A percentile compares a stretch with the other conserved stretches of the same genome.
phyloP scores from a whole-genome alignment of 768 basidiomycete species.

The Amanita pallidorosea region DNA sequence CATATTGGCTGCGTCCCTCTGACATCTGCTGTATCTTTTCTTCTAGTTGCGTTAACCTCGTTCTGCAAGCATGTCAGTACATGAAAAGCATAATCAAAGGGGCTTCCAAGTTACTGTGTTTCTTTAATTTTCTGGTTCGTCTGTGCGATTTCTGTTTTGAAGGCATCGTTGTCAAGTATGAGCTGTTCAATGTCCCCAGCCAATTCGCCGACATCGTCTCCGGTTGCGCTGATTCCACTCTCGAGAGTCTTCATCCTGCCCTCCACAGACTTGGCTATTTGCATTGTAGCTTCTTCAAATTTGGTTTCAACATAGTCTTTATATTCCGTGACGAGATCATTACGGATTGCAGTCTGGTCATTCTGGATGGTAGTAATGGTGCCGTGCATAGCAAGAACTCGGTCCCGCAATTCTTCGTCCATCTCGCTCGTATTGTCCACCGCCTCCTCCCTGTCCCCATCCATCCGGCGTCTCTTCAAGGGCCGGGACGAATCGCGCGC shows the following conservation, averaged over 20 bases:
- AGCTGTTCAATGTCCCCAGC: constrained; percentile 10
- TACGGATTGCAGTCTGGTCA: constrained; percentile 11
- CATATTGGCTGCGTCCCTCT: constrained; percentile 9
- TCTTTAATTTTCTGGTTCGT: neutral
- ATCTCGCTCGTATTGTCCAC: constrained; percentile 7
- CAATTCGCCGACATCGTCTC: constrained; percentile 12
- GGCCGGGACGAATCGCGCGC: constrained; percentile 13
- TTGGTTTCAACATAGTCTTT: constrained; percentile 12
- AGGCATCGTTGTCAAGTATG: neutral
- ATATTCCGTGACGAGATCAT: constrained; percentile 12
- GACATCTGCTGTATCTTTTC: constrained; percentile 10
- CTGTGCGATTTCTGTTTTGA: neutral
- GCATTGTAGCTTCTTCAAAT: constrained; percentile 9
- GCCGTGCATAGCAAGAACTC: neutral
- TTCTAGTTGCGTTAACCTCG: constrained; percentile 3
- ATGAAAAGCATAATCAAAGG: neutral
- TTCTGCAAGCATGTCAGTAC: neutral
- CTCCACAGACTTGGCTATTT: neutral
- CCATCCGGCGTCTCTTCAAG: constrained; percentile 19
- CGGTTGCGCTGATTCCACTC: constrained; percentile 11
- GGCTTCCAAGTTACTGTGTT: neutral
- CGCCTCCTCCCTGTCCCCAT: constrained; percentile 4
- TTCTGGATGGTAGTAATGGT: constrained; percentile 13
- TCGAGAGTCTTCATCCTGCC: constrained; percentile 8
- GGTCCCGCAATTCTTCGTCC: constrained; percentile 10